Evolutionary conservation across 257 asterid genomes (phyloP), one percentile per base, ranked within the genome.

Genomic region (Verbena officinalis): DNA sequence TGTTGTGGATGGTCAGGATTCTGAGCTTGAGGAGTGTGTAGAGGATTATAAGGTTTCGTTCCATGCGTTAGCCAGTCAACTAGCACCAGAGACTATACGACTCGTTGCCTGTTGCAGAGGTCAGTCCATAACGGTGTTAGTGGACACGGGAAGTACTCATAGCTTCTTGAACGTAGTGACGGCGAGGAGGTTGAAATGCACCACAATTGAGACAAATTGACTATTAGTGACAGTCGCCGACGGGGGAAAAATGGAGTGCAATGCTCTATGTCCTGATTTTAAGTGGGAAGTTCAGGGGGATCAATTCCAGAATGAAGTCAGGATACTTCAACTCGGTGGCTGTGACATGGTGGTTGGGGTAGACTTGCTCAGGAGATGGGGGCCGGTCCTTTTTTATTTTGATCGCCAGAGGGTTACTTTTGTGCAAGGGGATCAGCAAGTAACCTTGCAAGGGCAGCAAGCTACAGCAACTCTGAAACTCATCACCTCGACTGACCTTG

Each of bases 291-390:
- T 30, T 23, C 23, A 38, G 14, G 16, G 21, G 0, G 11, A 55
- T 3, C 3, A 49, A 17, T 55, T 30, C 6, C 6, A 0, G 5
- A 43, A 0, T n/a, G 22, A 2, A 0, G 30, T n/a, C n/a, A n/a
- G n/a, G 14, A 7, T 13, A 30, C 0, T 14, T 30, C 2, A 1
- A 0, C 0, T 31, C 0, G 44, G 23, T 0, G 14, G 43, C 1
- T 55, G 23, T 55, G 61, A 55, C 1, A 55, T 55, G 44, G 43
- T 55, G 21, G 0, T 55, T 2, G 43, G 61, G 3, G 61, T 55
- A 0, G 23, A 55, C 5, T 4, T 33, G 23, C 4, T 55, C 3
- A 55, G 20, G 12, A 55, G 7, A 9, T 24, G 31, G 1, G 60
- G 23, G 0, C 22, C 23, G 0, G 12, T 54, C 0, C 6, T 13